A percentile compares a stretch with the other conserved stretches of the same genome.
phyloP scores from a whole-genome alignment of 768 basidiomycete species.

The Agrocybe chaxingu region DNA sequence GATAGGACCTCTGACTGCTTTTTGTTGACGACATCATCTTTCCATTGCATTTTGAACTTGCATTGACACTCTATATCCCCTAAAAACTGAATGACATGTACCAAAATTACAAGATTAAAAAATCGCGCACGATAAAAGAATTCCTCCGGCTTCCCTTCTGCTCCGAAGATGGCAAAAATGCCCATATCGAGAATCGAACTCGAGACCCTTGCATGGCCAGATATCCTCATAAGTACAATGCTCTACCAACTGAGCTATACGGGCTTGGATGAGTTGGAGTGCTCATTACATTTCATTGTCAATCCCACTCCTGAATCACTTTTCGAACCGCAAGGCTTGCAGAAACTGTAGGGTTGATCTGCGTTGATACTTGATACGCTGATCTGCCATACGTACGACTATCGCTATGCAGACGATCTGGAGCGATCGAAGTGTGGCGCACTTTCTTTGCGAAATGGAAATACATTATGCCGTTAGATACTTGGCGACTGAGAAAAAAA shows the following conservation, averaged over 20 bases:
- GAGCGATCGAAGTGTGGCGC: too few relatives aligned
- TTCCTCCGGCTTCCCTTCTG: neutral
- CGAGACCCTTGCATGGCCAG: conserved; percentile 51
- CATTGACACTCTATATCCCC: too few relatives aligned
- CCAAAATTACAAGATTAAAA: conserved; percentile 4
- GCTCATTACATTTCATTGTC: too few relatives aligned
- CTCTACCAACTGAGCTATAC: conserved; percentile 58
- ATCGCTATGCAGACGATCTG: too few relatives aligned
- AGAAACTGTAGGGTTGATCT: too few relatives aligned
- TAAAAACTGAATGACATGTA: neutral
- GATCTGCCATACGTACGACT: too few relatives aligned
- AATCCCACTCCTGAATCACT: too few relatives aligned
- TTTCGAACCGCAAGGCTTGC: too few relatives aligned
- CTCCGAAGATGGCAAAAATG: conserved; percentile 25
- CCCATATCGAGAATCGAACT: conserved; percentile 55
- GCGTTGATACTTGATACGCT: too few relatives aligned
- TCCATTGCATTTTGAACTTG: neutral
- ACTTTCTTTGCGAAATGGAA: too few relatives aligned
- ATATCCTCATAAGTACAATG: conserved; percentile 59
- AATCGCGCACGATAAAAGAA: neutral
- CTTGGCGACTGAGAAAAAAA: too few relatives aligned
- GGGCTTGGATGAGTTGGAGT: conserved; percentile 25
- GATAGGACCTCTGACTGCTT: neutral
- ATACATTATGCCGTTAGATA: too few relatives aligned
- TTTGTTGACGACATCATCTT: neutral